Percentiles rank a stretch among this genome's conserved stretches.
Conservation (phyloP, 306 rosid species). For the Acmispon strigosus region DNA sequence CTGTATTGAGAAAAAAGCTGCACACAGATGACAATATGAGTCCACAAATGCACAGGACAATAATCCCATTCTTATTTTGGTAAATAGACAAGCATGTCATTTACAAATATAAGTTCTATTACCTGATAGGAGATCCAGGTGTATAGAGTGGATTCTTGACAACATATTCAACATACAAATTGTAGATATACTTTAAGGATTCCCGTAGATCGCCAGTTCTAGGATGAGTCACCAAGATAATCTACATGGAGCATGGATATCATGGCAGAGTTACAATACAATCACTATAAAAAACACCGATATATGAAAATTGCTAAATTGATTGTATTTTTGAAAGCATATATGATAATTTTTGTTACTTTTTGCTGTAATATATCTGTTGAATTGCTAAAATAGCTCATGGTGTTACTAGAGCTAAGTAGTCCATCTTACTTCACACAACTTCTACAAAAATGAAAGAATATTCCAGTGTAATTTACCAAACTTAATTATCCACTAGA, state of each 20-base stretch:
- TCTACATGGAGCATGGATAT: constrained; percentile 39
- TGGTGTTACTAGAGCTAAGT: too few relatives aligned
- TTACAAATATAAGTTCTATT: neutral
- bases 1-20: neutral
- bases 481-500: neutral
- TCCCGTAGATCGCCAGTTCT: constrained; percentile 86
- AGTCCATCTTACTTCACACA: too few relatives aligned
- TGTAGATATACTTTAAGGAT: constrained; percentile 81
- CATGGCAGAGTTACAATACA: neutral
- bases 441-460: too few relatives aligned
- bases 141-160: constrained; percentile 81
- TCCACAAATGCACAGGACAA: neutral
- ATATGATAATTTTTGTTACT: constrained; percentile 16
- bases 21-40: neutral
- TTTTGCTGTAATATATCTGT: too few relatives aligned
- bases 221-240: constrained; percentile 90
- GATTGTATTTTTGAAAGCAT: neutral
- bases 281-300: neutral
- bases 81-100: neutral
- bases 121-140: constrained; percentile 87
- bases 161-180: constrained; percentile 90
- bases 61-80: neutral
- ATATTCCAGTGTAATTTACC: neutral
- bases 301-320: neutral
- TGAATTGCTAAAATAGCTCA: too few relatives aligned